These are phyloP conservation scores for Mycena haematopus DNA, from an alignment of 768 basidiomycete species.

Conservation along the genomic window DNA sequence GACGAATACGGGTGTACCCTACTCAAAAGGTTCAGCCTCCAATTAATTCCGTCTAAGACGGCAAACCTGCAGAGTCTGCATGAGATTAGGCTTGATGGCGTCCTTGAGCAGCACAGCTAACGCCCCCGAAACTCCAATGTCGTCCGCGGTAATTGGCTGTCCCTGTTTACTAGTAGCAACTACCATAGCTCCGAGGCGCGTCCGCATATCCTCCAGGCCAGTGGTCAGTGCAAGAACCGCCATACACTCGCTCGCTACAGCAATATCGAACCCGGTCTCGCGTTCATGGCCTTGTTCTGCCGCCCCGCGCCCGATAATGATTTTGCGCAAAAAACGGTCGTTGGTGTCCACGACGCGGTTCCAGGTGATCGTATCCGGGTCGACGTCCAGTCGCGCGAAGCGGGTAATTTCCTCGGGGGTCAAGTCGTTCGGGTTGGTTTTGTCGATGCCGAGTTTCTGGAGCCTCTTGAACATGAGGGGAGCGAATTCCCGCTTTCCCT, in stretches of 20 bases:
- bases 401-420: conserved; percentile 90
- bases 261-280: conserved; percentile 93
- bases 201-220: conserved; percentile 88
- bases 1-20: conserved; percentile 98
- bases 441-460: conserved; percentile 93
- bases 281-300: conserved; percentile 92
- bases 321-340: conserved; percentile 94
- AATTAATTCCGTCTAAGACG: neutral
- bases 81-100: conserved; percentile 97
- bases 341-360: conserved; percentile 97
- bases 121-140: conserved; percentile 93
- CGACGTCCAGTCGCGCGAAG: conserved; percentile 93
- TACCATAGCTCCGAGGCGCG: conserved; percentile 94
- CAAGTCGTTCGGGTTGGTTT: conserved; percentile 90
- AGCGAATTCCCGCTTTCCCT: conserved; percentile 93
- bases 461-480: conserved; percentile 96
- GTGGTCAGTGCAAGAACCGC: conserved; percentile 94
- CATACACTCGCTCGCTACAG: conserved; percentile 98
- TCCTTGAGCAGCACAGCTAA: conserved; percentile 98
- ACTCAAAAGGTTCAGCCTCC: conserved; percentile 10
- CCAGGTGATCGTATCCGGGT: conserved; percentile 93
- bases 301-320: conserved; percentile 88
- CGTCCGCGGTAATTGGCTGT: conserved; percentile 93
- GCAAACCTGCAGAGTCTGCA: conserved; percentile 91
- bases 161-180: conserved; percentile 93